Percentiles rank a stretch among this genome's conserved stretches.
phyloP scores from a whole-genome alignment of 305 asterid species.

The Caryopteris hybrid region DNA sequence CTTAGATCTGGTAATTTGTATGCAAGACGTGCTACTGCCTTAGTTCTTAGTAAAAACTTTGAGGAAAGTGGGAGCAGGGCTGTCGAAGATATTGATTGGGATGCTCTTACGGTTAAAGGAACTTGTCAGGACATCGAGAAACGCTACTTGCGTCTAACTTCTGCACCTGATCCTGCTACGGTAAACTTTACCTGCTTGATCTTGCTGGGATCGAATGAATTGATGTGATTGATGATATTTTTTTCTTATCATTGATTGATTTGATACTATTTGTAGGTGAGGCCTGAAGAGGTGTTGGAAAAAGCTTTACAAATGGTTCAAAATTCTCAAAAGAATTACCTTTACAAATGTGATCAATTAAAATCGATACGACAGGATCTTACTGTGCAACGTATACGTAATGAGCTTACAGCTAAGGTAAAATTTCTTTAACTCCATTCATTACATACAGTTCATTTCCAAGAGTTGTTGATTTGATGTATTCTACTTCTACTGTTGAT shows the following conservation, averaged over 20 bases:
- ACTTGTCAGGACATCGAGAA: conserved; percentile 95
- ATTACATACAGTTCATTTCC: conserved; percentile 4
- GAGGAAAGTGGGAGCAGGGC: conserved; percentile 86
- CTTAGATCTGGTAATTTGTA: conserved; percentile 46
- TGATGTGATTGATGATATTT: conserved; percentile 12
- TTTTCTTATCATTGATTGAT: conserved; percentile 9
- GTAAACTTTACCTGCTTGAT: conserved; percentile 40
- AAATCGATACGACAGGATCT: conserved; percentile 98
- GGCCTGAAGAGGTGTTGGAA: conserved; percentile 96
- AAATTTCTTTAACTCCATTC: conserved; percentile 1
- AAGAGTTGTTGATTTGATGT: conserved; percentile 14
- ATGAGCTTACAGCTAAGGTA: conserved; percentile 94
- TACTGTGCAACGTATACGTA: conserved; percentile 92
- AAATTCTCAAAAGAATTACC: conserved; percentile 81
- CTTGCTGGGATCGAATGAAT: conserved; percentile 13
- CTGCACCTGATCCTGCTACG: conserved; percentile 99
- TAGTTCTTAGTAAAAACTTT: conserved; percentile 54
- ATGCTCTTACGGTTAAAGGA: conserved; percentile 92
- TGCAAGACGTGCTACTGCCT: conserved; percentile 59
- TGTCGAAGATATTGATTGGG: conserved; percentile 99
- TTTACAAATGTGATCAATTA: conserved; percentile 93
- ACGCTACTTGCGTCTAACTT: conserved; percentile 94
- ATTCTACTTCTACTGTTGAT: conserved; percentile 9
- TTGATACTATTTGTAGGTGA: conserved; percentile 63
- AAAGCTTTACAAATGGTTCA: conserved; percentile 87